phyloP scores from a whole-genome alignment of 371 early-diverging fungal genomes.

The Dichotomocladium elegans region DNA sequence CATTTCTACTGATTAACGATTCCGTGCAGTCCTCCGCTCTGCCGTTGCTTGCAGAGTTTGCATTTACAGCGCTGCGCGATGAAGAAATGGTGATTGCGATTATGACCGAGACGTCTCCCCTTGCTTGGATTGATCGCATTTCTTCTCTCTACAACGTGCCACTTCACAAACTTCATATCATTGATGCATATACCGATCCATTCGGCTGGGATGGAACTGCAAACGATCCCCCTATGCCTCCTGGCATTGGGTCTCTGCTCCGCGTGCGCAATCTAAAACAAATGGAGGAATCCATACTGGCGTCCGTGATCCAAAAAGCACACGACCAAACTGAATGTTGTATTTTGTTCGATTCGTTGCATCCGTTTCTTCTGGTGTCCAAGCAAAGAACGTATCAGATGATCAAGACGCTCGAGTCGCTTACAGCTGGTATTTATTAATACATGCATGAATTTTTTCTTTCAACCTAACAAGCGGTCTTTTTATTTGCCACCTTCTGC shows the following conservation, averaged over 20 bases:
- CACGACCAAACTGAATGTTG: constrained; percentile 9
- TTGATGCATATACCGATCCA: constrained; percentile 38
- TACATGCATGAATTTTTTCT: background rate
- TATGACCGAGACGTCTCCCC: constrained; percentile 36
- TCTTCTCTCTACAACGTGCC: constrained; percentile 1
- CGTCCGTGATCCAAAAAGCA: constrained; percentile 15
- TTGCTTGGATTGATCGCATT: constrained; percentile 14
- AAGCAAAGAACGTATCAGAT: constrained; percentile 35
- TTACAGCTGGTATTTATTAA: constrained; percentile 29
- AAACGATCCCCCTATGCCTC: background rate
- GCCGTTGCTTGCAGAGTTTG: constrained; percentile 24
- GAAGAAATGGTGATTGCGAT: constrained; percentile 25
- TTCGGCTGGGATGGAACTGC: constrained; percentile 24
- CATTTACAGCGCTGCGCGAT: constrained; percentile 17
- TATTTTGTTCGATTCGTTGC: constrained; percentile 35
- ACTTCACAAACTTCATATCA: constrained; percentile 7
- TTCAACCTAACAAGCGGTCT: background rate
- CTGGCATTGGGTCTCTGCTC: background rate
- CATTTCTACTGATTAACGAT: constrained; percentile 31
- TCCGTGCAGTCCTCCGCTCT: constrained; percentile 20
- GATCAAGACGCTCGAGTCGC: constrained; percentile 29
- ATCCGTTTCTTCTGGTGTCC: constrained; percentile 23
- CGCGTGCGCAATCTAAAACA: constrained; percentile 6
- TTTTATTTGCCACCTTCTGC: too few species aligned
- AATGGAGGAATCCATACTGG: constrained; percentile 22